Evolutionary conservation across 768 basidiomycete species (phyloP).

Genomic region (Hericium rajendrae): DNA sequence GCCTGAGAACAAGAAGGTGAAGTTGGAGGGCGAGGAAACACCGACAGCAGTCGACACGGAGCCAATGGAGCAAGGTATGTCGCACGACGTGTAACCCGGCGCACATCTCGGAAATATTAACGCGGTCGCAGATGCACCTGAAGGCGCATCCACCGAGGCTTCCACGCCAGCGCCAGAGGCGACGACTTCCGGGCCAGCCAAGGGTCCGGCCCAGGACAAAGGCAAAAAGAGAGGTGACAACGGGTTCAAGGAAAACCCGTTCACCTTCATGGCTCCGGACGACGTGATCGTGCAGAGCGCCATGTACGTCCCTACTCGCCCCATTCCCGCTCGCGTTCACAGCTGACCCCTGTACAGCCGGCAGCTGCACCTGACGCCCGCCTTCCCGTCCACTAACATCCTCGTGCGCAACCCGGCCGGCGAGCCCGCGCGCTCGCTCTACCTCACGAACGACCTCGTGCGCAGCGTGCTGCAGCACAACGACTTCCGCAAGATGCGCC

Average conservation of each 20-base stretch:
- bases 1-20: slow-evolving; percentile 44
- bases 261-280: slow-evolving; percentile 63
- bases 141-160: neutral
- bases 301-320: slow-evolving; percentile 42
- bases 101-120: no score
- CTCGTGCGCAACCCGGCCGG: slow-evolving; percentile 82
- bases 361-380: slow-evolving; percentile 55
- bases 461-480: slow-evolving; percentile 74
- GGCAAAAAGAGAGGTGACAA: slow-evolving; percentile 19
- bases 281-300: slow-evolving; percentile 64
- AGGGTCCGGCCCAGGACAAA: slow-evolving; percentile 7
- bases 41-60: neutral
- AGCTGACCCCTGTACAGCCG: slow-evolving; percentile 34
- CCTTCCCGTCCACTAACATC: slow-evolving; percentile 68
- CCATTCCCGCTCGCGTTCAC: neutral
- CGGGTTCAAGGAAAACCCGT: slow-evolving; percentile 75
- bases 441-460: slow-evolving; percentile 80
- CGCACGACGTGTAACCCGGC: no score
- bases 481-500: slow-evolving; percentile 73
- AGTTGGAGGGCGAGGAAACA: slow-evolving; percentile 22
- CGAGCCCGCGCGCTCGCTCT: slow-evolving; percentile 68
- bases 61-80: slow-evolving; percentile 6
- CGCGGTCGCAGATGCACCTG: neutral
- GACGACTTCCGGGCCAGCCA: neutral
- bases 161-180: slow-evolving; percentile 10